Evolutionary conservation across 2,329 filamentous ascomycete genomes (phyloP).

Genomic region (Endocalyx cinctus): DNA sequence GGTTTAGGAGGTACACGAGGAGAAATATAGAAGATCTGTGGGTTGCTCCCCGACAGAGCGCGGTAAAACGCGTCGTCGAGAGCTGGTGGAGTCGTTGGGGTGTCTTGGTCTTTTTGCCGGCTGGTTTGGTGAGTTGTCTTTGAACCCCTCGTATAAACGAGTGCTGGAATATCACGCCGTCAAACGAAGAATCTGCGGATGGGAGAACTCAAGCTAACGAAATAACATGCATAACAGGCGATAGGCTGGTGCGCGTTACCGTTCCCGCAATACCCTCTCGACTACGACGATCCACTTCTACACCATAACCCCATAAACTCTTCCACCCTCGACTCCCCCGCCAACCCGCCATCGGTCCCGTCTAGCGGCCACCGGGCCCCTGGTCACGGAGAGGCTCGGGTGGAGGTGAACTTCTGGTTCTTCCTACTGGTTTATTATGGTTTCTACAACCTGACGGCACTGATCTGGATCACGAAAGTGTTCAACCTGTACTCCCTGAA

Average conservation of each 20-base stretch:
- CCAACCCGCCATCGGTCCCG: conserved; percentile 19
- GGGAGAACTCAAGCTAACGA: neutral
- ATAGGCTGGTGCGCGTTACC: conserved; percentile 62
- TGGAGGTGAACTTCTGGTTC: conserved; percentile 68
- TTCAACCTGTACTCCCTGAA: conserved; percentile 69
- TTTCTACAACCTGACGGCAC: conserved; percentile 62
- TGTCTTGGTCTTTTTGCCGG: conserved; percentile 57
- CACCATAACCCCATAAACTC: neutral
- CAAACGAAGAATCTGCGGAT: neutral
- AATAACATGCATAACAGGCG: conserved; percentile 35
- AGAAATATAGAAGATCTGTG: conserved; percentile 48
- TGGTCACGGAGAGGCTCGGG: conserved; percentile 59
- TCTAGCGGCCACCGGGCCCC: conserved; percentile 40
- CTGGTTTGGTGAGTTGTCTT: conserved; percentile 46
- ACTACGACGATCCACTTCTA: conserved; percentile 35
- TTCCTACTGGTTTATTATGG: conserved; percentile 67
- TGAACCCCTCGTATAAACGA: neutral
- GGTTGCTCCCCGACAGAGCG: conserved; percentile 55
- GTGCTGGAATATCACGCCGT: neutral
- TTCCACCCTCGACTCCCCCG: conserved; percentile 4
- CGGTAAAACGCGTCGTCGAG: conserved; percentile 54
- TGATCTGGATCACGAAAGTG: conserved; percentile 68
- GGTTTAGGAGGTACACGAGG: conserved; percentile 28
- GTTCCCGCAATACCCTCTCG: conserved; percentile 58
- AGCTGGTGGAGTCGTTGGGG: conserved; percentile 62